Evolutionary conservation across 225 moss, liverwort and hornwort genomes (phyloP).

Genomic region (Pleurozium schreberi): DNA sequence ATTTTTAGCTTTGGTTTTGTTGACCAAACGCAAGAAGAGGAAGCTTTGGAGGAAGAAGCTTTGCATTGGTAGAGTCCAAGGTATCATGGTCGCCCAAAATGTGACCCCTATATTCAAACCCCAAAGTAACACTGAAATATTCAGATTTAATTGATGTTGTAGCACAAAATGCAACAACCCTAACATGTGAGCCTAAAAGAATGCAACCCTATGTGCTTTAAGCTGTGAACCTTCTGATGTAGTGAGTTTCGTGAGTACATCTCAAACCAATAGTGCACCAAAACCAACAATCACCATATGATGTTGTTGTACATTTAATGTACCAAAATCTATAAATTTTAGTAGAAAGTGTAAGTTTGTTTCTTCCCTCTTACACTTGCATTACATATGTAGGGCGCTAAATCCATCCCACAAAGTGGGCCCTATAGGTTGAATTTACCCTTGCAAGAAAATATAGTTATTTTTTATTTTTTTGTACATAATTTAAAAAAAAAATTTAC

Average conservation of each 20-base stretch:
- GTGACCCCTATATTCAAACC: neutral
- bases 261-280: neutral
- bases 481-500: too few species aligned
- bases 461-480: too few species aligned
- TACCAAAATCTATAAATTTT: neutral
- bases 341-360: neutral
- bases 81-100: neutral
- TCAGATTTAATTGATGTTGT: neutral
- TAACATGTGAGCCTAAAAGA: neutral
- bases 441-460: too few species aligned
- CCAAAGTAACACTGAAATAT: neutral
- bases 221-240: too few species aligned
- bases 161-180: too few species aligned
- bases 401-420: too few species aligned
- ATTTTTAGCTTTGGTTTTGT: neutral
- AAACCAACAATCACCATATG: neutral
- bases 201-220: rapidly evolving
- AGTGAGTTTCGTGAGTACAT: too few species aligned
- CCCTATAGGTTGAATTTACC: too few species aligned
- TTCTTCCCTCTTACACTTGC: too few species aligned
- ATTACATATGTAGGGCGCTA: too few species aligned
- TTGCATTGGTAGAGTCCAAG: too few species aligned
- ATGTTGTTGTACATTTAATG: neutral
- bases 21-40: neutral
- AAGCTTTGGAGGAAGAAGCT: neutral